A percentile compares a stretch with the other conserved stretches of the same genome.
phyloP scores from a whole-genome alignment of 176 grass and related monocot genomes.

The Chrysopogon serrulatus region DNA sequence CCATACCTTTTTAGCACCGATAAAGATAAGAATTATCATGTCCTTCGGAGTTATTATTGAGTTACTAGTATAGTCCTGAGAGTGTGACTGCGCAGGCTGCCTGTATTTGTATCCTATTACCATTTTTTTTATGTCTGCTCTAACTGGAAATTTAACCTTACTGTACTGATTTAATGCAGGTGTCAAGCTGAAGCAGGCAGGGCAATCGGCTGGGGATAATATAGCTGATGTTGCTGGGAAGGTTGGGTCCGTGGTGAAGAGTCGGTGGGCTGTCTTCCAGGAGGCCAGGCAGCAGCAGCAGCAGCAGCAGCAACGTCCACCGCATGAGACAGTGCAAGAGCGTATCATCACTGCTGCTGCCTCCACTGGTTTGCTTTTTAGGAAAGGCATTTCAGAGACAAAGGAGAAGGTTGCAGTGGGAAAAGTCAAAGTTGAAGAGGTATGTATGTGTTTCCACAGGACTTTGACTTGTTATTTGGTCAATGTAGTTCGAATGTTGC shows the following conservation, averaged over 20 bases:
- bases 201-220: constrained; percentile 88
- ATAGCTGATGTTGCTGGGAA: constrained; percentile 74
- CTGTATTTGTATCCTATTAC: neutral
- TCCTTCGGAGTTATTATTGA: neutral
- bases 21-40: neutral
- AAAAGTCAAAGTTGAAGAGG: constrained; percentile 99
- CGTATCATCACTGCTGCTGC: constrained; percentile 76
- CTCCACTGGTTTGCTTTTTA: constrained; percentile 74
- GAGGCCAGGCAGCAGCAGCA: constrained; percentile 58
- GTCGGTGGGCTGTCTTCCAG: constrained; percentile 74
- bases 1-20: neutral
- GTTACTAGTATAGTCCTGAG: neutral
- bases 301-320: constrained; percentile 24
- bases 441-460: neutral
- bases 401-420: constrained; percentile 95
- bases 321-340: constrained; percentile 76
- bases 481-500: neutral
- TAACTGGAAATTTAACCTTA: neutral
- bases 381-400: constrained; percentile 85
- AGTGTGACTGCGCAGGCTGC: neutral
- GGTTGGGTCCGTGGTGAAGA: constrained; percentile 86
- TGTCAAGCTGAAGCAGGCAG: constrained; percentile 77
- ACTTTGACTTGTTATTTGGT: neutral
- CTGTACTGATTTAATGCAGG: constrained; percentile 34
- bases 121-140: neutral